Base-by-base conservation (phyloP, 768 basidiomycete genomes). In the Pleurotus platypus region DNA sequence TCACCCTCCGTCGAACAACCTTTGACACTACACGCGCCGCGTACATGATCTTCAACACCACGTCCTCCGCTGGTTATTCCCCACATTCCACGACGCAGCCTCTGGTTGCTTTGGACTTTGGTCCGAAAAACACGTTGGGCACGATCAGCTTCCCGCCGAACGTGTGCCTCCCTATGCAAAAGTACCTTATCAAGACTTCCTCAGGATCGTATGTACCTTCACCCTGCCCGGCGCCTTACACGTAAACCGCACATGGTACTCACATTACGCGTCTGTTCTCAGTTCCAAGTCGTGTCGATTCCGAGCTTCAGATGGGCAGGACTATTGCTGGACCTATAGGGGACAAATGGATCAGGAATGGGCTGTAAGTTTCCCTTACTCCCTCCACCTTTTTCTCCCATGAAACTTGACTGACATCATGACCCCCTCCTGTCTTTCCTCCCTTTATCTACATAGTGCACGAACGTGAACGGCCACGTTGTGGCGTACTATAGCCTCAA, bases 401-500 rank as follows among this genome's bases (percentile, higher is more conserved):
- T 11, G 24, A 46, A 18, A 9, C 9, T 7, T 27, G 18, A 39
- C 53, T 27, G 22, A 49, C 63, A 58, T 13, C 54, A 7, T 38
- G 54, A n/a, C 12, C 27, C 38, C 24, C 13, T 15, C 12, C 37
- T 16, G 16, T 55, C 27, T 26, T 49, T 63, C 58, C 13, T 56
- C 12, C 46, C 46, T 27, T 48, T 16, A 3, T 18, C 27, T 30
- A 12, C 8, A 13, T 61, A 89, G 86, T 89, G 86, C 65, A 78
- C 79, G 2, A 81, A 85, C 59, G 60, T 68, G 18, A 75, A 65
- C 46, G 78, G 78, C 26, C 75, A 79, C 47, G 67, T 82, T 2
- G 77, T 89, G 16, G 83, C 87, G 0, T 80, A 78, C 62, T 89
- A 89, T 66, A 77, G 75, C 64, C 74, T 84, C 49, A 85, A 83